Conservation (phyloP, 345 rosid species). For the Eucalyptus sp. region DNA sequence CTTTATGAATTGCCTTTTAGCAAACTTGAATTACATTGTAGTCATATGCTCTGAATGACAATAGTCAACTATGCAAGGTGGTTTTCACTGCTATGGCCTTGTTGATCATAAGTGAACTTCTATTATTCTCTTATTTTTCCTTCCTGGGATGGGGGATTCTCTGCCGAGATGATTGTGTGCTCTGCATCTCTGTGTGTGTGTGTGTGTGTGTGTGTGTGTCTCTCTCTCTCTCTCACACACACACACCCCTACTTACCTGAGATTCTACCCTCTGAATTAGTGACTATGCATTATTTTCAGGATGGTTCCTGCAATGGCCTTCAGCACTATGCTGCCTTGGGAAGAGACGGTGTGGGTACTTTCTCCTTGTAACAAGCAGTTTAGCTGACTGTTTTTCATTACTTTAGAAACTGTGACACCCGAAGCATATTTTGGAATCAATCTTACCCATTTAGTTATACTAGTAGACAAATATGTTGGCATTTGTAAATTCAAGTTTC, state of each 20-base stretch:
- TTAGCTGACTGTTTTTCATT: background rate
- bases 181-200: background rate
- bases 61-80: background rate
- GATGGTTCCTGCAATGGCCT: conserved; percentile 99
- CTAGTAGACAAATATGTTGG: background rate
- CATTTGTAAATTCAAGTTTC: background rate
- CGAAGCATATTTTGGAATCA: background rate
- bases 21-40: background rate
- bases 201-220: background rate
- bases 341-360: conserved; percentile 74
- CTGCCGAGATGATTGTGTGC: background rate
- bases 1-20: background rate
- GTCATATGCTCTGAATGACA: background rate
- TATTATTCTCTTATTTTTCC: background rate
- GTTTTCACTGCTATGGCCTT: background rate
- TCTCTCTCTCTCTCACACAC: background rate
- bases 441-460: background rate
- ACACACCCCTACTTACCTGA: background rate
- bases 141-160: background rate
- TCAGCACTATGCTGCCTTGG: conserved; percentile 97
- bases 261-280: background rate
- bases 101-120: background rate
- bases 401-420: background rate
- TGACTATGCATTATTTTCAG: conserved; percentile 13
- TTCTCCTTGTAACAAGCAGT: background rate